Evolutionary conservation across 75 land plant species (phyloP).

Genomic region (Pinus taeda): DNA sequence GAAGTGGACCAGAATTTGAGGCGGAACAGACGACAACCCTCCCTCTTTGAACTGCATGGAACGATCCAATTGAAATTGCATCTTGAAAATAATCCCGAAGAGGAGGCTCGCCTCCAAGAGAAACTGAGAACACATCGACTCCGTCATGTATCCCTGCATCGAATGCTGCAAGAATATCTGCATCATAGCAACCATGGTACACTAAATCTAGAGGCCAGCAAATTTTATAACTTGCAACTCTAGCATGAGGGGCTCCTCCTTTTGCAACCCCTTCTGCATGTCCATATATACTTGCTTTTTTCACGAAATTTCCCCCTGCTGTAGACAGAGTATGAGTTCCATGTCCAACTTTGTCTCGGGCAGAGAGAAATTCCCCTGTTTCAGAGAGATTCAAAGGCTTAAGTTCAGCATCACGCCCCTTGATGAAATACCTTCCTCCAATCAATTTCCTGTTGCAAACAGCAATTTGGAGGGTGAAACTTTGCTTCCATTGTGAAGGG

Average conservation of each 20-base stretch:
- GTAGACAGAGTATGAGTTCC: constrained; percentile 84
- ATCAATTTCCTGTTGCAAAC: constrained; percentile 76
- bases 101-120: constrained; percentile 69
- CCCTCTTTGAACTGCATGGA: constrained; percentile 68
- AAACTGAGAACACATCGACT: constrained; percentile 83
- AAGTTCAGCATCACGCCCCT: constrained; percentile 56
- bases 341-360: constrained; percentile 91
- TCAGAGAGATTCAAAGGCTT: constrained; percentile 37
- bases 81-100: constrained; percentile 68
- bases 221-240: constrained; percentile 88
- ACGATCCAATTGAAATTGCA: constrained; percentile 87
- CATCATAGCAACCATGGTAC: constrained; percentile 68
- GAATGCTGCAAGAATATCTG: constrained; percentile 94
- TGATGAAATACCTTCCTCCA: constrained; percentile 78
- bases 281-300: constrained; percentile 60
- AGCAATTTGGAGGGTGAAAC: too few species aligned
- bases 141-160: constrained; percentile 89
- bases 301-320: constrained; percentile 58
- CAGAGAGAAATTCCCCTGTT: constrained; percentile 51
- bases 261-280: constrained; percentile 67
- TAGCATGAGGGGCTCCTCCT: constrained; percentile 78
- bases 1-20: constrained; percentile 81
- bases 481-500: background rate
- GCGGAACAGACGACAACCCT: constrained; percentile 89
- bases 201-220: constrained; percentile 53